These are phyloP conservation scores for Dictyostelium firmibasis DNA, from an alignment of 78 protist species.

Conservation along the genomic window DNA sequence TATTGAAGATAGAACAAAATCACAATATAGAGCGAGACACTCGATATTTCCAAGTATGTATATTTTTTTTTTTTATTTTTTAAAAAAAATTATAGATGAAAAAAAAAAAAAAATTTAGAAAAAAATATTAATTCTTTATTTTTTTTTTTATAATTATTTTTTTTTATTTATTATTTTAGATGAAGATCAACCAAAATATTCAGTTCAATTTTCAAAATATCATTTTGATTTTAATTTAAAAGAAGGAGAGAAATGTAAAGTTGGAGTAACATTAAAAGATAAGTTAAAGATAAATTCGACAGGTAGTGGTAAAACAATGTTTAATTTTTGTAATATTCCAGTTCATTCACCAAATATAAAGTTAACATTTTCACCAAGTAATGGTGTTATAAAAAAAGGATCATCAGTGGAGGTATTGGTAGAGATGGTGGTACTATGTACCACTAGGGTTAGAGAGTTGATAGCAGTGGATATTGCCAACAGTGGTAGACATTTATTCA, in stretches of 20 bases:
- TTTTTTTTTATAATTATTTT: background rate
- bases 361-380: slow-evolving; percentile 33
- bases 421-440: slow-evolving; percentile 61
- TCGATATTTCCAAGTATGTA: slow-evolving; percentile 63
- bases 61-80: background rate
- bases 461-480: slow-evolving; percentile 42
- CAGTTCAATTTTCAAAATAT: slow-evolving; percentile 59
- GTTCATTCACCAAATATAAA: slow-evolving; percentile 1
- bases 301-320: slow-evolving; percentile 12
- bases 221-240: slow-evolving; percentile 69
- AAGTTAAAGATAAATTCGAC: slow-evolving; percentile 16
- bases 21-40: slow-evolving; percentile 73
- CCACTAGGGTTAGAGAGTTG: slow-evolving; percentile 58
- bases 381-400: slow-evolving; percentile 30
- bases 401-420: slow-evolving; percentile 18
- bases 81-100: too few relatives aligned
- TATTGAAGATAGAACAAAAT: slow-evolving; percentile 49
- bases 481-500: slow-evolving; percentile 20
- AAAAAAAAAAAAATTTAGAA: too few relatives aligned
- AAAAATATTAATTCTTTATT: background rate
- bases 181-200: slow-evolving; percentile 11
- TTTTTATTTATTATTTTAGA: background rate
- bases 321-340: slow-evolving; percentile 47
- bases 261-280: slow-evolving; percentile 68
- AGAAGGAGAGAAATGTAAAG: slow-evolving; percentile 78